These are phyloP conservation scores for Solanum pennellii DNA, from an alignment of 257 asterid species.

Conservation along the genomic window DNA sequence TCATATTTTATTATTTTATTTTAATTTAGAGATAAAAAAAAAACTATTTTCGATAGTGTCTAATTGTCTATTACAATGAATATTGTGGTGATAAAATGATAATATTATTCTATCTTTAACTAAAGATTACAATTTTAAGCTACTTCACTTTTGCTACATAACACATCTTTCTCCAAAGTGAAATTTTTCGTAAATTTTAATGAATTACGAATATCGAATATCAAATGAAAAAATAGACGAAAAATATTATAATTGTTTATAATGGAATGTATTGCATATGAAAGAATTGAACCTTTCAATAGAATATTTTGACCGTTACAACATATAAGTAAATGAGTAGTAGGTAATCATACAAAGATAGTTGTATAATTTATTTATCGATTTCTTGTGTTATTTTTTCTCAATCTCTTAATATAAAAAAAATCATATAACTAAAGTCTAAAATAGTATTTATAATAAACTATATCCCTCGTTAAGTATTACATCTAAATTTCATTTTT, in stretches of 20 bases:
- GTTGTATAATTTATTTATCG: neutral
- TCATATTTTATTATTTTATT: neutral
- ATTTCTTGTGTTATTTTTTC: neutral
- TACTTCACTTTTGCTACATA: neutral
- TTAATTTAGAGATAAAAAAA: neutral
- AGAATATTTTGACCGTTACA: neutral
- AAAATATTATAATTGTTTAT: neutral
- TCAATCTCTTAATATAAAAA: neutral
- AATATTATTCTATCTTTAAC: fast-evolving
- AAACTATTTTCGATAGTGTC: neutral
- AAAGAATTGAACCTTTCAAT: neutral
- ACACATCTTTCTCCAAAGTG: neutral
- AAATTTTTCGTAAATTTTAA: neutral
- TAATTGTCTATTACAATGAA: neutral
- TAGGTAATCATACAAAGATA: neutral
- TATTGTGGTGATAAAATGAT: neutral
- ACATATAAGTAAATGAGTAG: neutral
- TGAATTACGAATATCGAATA: neutral
- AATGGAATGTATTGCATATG: neutral
- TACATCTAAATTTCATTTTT: neutral
- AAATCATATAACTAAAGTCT: neutral
- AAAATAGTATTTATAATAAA: neutral
- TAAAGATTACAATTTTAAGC: neutral
- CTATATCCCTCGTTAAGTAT: neutral
- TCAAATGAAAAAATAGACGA: fast-evolving